phyloP scores from a whole-genome alignment of 768 basidiomycete genomes.

The Boletus sensibilis region DNA sequence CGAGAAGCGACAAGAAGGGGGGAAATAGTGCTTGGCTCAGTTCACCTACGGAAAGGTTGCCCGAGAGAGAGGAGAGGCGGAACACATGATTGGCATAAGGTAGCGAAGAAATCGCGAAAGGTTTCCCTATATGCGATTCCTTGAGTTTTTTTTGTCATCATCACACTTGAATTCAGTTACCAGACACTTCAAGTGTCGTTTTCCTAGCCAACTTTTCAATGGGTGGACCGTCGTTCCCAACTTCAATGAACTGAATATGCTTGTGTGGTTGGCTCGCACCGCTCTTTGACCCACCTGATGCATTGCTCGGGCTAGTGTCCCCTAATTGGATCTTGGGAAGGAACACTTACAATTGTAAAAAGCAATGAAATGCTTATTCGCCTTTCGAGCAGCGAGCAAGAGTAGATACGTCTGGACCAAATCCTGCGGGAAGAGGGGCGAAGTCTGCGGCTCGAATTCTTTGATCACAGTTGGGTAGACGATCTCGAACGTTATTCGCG shows the following conservation, averaged over 20 bases:
- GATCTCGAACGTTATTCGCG: neutral
- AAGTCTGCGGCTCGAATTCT: constrained; percentile 78
- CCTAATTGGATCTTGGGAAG: neutral
- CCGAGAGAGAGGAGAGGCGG: constrained; percentile 40
- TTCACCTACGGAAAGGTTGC: constrained; percentile 32
- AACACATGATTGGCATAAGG: constrained; percentile 82
- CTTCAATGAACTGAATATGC: constrained; percentile 83
- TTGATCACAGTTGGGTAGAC: constrained; percentile 1
- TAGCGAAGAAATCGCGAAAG: constrained; percentile 64
- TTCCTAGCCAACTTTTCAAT: constrained; percentile 67
- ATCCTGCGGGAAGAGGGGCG: constrained; percentile 77
- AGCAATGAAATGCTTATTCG: constrained; percentile 62
- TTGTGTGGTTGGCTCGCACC: constrained; percentile 92
- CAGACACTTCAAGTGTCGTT: constrained; percentile 49
- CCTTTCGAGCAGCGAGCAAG: constrained; percentile 63
- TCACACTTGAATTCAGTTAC: constrained; percentile 7
- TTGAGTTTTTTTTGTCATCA: constrained; percentile 1
- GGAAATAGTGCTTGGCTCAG: constrained; percentile 53
- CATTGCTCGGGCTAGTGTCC: neutral
- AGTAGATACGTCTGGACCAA: constrained; percentile 76
- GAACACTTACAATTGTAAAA: constrained; percentile 82
- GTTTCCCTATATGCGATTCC: constrained; percentile 49
- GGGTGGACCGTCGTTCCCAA: constrained; percentile 65
- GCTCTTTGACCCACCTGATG: constrained; percentile 66
- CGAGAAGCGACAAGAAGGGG: constrained; percentile 71